Evolutionary conservation across 2,329 filamentous ascomycete species (phyloP), one percentile per base, ranked within the genome.

Genomic region (Neofusicoccum umdonicola): DNA sequence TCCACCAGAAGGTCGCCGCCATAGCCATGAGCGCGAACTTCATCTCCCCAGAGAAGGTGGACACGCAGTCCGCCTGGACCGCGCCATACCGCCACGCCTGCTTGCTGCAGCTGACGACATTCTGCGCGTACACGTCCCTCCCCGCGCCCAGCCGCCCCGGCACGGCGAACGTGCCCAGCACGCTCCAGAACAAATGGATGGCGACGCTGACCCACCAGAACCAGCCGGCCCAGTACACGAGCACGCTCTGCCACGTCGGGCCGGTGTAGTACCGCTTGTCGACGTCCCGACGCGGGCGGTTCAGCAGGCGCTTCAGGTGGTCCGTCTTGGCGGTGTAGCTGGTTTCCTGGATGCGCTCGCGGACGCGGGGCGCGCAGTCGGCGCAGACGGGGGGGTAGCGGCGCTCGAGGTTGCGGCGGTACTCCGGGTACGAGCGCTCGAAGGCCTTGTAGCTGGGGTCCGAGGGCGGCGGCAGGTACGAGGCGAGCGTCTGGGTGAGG

Each of bases 351-450:
- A 97, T 87, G 66, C 88, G 85, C 41, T 84, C 80, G 67, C 89
- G 86, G 22, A 94, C 93, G 66, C 82, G 86, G 5, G 88, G 90
- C 68, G 91, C 90, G 77, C 95, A 99, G 51, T 87, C 82, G 67
- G 85, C 85, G 79, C 95, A 99, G 65, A 97, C 89, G 73, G 95
- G 92, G 0, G 95, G 95, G 73, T 97, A 98, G 57, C 90, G 86
- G 71, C 87, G 83, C 79, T 97, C 93, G 17, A 97, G 82, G 60
- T 88, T 84, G 67, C 82, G 84, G 67, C 89, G 88, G 75, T 90
- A 96, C 41, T 83, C 82, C 68, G 88, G 89, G 70, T 91, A 90
- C 56, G 85, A 84, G 63, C 83, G 84, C 74, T 93, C 89, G 67
- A 89, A 88, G 66, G 87, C 83, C 3, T 79, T 80, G 74, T 93